phyloP scores from a whole-genome alignment of 495 filamentous ascomycete species.

The Thermochaetoides thermophila region DNA sequence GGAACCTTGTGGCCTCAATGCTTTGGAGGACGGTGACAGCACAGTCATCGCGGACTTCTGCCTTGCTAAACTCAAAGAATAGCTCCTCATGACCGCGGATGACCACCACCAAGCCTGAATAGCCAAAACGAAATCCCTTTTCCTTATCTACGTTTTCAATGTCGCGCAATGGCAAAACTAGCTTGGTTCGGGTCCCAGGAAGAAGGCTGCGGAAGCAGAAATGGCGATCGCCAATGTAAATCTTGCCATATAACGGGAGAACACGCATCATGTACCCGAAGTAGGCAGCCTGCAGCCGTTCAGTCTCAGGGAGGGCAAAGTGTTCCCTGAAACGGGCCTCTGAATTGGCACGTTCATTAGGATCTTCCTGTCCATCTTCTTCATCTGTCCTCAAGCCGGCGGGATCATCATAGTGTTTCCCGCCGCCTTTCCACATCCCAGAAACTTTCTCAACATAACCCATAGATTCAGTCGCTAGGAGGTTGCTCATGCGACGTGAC shows the following conservation, averaged over 20 bases:
- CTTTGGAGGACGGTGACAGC: constrained; percentile 62
- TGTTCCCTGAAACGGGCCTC: constrained; percentile 71
- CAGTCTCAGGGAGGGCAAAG: constrained; percentile 72
- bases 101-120: constrained; percentile 79
- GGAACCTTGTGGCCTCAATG: constrained; percentile 55
- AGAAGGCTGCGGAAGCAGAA: constrained; percentile 90
- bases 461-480: constrained; percentile 88
- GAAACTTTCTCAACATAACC: constrained; percentile 95
- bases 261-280: constrained; percentile 80
- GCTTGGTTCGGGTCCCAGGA: constrained; percentile 80
- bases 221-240: constrained; percentile 80
- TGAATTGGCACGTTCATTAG: constrained; percentile 45
- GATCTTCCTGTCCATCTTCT: constrained; percentile 40
- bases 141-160: constrained; percentile 92
- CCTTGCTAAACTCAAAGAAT: constrained; percentile 81
- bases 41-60: constrained; percentile 76
- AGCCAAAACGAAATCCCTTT: constrained; percentile 86
- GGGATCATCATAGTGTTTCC: constrained; percentile 72
- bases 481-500: constrained; percentile 62
- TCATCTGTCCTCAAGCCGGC: constrained; percentile 52
- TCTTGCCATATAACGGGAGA: constrained; percentile 87
- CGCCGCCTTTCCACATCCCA: constrained; percentile 89
- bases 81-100: constrained; percentile 91
- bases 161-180: constrained; percentile 82
- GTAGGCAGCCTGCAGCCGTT: constrained; percentile 81